phyloP scores from a whole-genome alignment of 768 basidiomycete species.

The Lactifluus echinatus region DNA sequence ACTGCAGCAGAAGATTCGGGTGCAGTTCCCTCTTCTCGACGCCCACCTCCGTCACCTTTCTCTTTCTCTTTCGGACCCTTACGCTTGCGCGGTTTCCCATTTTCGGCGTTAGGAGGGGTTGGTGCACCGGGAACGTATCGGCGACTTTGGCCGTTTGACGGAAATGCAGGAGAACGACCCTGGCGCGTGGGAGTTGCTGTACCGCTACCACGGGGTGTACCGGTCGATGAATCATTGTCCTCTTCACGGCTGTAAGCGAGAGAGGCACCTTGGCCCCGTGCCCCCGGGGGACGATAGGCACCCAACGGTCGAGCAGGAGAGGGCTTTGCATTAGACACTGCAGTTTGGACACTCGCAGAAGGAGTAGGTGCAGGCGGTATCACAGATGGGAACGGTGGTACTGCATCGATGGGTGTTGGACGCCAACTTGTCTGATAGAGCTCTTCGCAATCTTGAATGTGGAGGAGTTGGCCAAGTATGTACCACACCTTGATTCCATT shows the following conservation, averaged over 20 bases:
- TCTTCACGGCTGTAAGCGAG: conserved; percentile 88
- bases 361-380: conserved; percentile 67
- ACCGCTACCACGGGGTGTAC: conserved; percentile 33
- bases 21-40: conserved; percentile 23
- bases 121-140: conserved; percentile 69
- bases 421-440: conserved; percentile 86
- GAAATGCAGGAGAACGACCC: conserved; percentile 45
- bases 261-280: conserved; percentile 82
- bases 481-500: conserved; percentile 98
- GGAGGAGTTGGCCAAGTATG: conserved; percentile 79
- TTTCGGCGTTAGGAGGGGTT: conserved; percentile 36
- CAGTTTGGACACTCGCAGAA: conserved; percentile 43
- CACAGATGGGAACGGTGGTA: conserved; percentile 54
- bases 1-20: conserved; percentile 24
- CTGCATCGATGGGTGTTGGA: conserved; percentile 57
- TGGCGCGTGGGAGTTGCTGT: conserved; percentile 54
- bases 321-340: conserved; percentile 45
- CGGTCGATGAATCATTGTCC: conserved; percentile 56
- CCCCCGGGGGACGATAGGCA: conserved; percentile 90
- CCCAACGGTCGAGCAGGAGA: conserved; percentile 61
- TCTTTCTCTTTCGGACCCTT: conserved; percentile 40
- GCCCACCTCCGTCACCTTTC: conserved; percentile 31
- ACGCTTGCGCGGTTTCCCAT: conserved; percentile 50
- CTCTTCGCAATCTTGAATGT: conserved; percentile 76
- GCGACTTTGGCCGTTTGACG: conserved; percentile 34